Evolutionary conservation across 768 basidiomycete species (phyloP), one percentile per base, ranked within the genome.

Genomic region (Tubosaeta sp.): DNA sequence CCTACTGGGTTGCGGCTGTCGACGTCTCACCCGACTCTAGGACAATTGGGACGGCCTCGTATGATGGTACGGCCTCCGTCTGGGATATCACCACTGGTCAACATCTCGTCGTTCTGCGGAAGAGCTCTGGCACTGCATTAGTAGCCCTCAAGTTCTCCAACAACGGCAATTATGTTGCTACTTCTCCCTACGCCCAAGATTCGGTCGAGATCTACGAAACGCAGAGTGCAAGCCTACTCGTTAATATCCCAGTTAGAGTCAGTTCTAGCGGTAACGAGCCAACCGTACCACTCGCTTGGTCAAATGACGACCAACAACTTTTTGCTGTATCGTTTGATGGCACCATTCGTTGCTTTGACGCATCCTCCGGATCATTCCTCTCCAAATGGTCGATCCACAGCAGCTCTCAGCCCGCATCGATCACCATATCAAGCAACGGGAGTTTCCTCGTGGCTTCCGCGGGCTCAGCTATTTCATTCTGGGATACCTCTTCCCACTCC

Each of bases 221-320:
- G 14, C 52, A 44, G 17, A 39, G 19, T 13, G 59, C 58, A 13
- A 32, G 22, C 4, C 19, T 51, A 31, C 44, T 56, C 4, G 25
- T 60, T 29, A 26, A 56, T 31, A 43, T 60, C 26, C 52, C 49
- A 29, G 46, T 52, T 29, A 50, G 25, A 26, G 43, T 60, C 46
- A 59, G 52, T 27, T 52, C 57, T 8, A 35, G 17, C 31, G 54
- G 58, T n/a, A 58, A 52, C 7, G 51, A 58, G 37, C 56, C 52
- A 16, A 57, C 55, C 5, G 16, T 42, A 13, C 55, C 60, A 6
- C 51, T 61, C 6, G 60, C 53, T 37, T 61, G 60, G 60, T 60
- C 58, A 19, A 43, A 35, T 12, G 58, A 60, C 25, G 59, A 50
- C 25, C 48, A 31, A 13, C 44, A 35, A 13, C 37, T 61, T 10